Percentiles rank a stretch among this genome's conserved stretches.
Conservation (phyloP, 2,329 filamentous ascomycete species). For the Bertia moriformis region DNA sequence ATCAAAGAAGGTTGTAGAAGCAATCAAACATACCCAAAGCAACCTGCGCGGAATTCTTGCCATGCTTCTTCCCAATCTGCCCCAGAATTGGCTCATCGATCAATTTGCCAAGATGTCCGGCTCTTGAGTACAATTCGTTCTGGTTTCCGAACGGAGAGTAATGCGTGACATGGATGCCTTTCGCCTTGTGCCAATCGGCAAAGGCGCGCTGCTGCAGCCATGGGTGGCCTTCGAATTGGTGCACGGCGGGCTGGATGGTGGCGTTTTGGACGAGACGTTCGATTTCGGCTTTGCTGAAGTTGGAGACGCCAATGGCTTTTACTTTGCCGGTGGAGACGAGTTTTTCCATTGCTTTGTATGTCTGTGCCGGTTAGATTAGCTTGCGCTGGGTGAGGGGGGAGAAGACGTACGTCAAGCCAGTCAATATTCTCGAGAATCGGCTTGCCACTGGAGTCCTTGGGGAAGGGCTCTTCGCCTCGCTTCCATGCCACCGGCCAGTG, state of each 20-base stretch:
- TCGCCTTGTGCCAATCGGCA: conserved; percentile 30
- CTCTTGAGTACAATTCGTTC: conserved; percentile 6
- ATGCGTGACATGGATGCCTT: conserved; percentile 34
- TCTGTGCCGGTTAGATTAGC: conserved; percentile 9
- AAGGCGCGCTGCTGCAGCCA: conserved; percentile 37
- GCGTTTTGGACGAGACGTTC: conserved; percentile 20
- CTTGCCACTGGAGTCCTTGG: conserved; percentile 3
- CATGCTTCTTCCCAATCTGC: conserved; percentile 36
- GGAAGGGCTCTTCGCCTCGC: conserved; percentile 2
- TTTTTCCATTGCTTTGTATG: conserved; percentile 33
- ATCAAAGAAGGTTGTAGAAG: no score
- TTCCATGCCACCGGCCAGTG: conserved; percentile 28
- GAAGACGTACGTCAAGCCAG: conserved; percentile 1
- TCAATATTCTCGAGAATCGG: conserved; percentile 3
- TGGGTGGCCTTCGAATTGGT: conserved; percentile 48
- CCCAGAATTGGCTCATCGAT: conserved; percentile 36
- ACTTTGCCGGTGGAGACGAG: conserved; percentile 29
- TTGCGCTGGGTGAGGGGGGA: conserved; percentile 12
- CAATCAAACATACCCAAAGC: conserved; percentile 27
- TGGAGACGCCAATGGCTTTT: conserved; percentile 25
- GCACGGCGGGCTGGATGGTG: conserved; percentile 32
- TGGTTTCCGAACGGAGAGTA: conserved; percentile 26
- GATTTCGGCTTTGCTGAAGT: conserved; percentile 17
- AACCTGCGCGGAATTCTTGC: conserved; percentile 40
- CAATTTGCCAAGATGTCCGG: conserved; percentile 7